Evolutionary conservation across 306 rosid species (phyloP).

Genomic region (Malus orientalis): DNA sequence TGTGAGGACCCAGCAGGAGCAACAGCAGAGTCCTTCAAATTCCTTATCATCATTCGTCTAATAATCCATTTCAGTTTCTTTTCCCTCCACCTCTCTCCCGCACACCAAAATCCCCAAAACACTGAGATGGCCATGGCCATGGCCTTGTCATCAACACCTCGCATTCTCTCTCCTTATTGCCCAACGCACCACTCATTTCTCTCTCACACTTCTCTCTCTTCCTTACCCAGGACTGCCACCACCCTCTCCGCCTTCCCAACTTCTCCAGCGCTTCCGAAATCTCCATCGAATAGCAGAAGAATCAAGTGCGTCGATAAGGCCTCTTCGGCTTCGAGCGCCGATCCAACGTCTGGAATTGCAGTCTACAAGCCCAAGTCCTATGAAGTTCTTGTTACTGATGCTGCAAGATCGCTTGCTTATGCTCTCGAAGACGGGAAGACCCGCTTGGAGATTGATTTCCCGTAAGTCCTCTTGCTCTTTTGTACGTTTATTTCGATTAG

Average conservation of each 20-base stretch:
- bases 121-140: conserved; percentile 8
- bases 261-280: conserved; percentile 8
- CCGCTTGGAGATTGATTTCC: conserved; percentile 92
- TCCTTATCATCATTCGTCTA: not conserved
- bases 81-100: not conserved
- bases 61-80: not conserved
- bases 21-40: not conserved
- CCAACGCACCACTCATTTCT: not conserved
- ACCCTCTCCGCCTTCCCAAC: not conserved
- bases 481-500: not conserved
- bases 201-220: conserved; percentile 13
- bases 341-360: conserved; percentile 63
- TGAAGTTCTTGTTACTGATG: conserved; percentile 67
- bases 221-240: not conserved
- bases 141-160: conserved; percentile 34
- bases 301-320: conserved; percentile 40
- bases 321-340: conserved; percentile 7
- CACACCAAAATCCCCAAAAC: not conserved
- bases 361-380: conserved; percentile 88
- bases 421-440: conserved; percentile 66
- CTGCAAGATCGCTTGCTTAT: conserved; percentile 64
- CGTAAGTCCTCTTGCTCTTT: conserved; percentile 29
- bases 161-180: conserved; percentile 1
- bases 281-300: conserved; percentile 3
- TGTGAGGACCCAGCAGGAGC: not conserved